These are phyloP conservation scores for Blastobotrys muscicola DNA, from an alignment of 805 yeast genomes.

Conservation along the genomic window DNA sequence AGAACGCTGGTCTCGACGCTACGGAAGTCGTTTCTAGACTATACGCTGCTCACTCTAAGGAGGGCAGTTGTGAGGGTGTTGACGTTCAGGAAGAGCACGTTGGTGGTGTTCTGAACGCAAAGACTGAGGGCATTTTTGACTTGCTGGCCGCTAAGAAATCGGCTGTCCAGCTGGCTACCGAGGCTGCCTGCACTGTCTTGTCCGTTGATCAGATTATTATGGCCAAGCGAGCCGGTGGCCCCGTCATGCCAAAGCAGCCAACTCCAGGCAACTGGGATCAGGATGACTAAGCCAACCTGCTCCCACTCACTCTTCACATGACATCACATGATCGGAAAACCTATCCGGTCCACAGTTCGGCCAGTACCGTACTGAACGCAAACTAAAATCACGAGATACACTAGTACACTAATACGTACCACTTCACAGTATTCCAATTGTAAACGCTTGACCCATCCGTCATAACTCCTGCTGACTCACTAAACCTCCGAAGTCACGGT, in stretches of 20 bases:
- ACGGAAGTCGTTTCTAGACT: conserved; percentile 82
- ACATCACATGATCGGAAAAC: neutral
- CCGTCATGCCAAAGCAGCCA: conserved; percentile 76
- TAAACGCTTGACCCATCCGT: no score
- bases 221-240: conserved; percentile 99
- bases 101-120: conserved; percentile 62
- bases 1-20: conserved; percentile 87
- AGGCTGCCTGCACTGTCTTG: conserved; percentile 83
- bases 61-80: conserved; percentile 40
- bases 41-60: conserved; percentile 76
- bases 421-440: no score
- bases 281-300: conserved; percentile 46
- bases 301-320: no score
- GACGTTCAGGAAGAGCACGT: conserved; percentile 46
- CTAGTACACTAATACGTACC: no score
- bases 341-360: neutral
- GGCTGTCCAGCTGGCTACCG: conserved; percentile 90
- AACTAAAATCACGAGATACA: neutral
- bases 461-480: no score
- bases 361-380: neutral
- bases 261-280: conserved; percentile 95
- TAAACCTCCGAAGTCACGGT: no score
- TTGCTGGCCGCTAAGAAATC: conserved; percentile 69
- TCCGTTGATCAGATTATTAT: conserved; percentile 95
- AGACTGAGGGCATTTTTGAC: conserved; percentile 64